Base-by-base conservation (phyloP, 1,284 basidiomycete genomes). In the Cystobasidiaceae sp. region DNA sequence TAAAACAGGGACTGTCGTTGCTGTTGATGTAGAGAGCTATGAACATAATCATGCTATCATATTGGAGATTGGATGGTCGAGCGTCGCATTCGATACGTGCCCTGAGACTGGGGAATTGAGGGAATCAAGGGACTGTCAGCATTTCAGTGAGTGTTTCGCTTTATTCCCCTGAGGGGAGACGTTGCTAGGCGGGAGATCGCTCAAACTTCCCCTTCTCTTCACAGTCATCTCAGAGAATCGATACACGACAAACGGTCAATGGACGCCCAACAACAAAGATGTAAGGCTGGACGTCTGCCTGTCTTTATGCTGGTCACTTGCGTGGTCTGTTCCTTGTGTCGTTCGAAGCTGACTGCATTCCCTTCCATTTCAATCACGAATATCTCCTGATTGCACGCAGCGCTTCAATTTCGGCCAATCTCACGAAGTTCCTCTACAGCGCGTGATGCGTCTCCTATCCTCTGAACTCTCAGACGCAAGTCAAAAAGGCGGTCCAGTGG, bases 21-120 rank as follows among this genome's bases (percentile, higher is more conserved):
- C 61, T n/a, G 48, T 64, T 17, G 61, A 64, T 41, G 33, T 64
- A 3, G 61, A 64, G 45, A 64, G 61, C 37, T 64, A 43, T 23
- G 61, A 64, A 19, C 32, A 41, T 9, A 44, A 64, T 17, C 61
- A 64, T 34, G 25, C 51, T 11, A 48, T 34, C 9, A 46, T 64
- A 19, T 37, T 49, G 30, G 61, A 64, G 33, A 64, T 64, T 41
- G 61, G 61, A 13, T 64, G 52, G 51, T 30, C 28, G 23, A 46
- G 25, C 27, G 30, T 64, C 23, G 33, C 41, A 1, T 64, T 37
- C 17, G 11, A 37, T 4, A 46, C 45, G 45, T 19, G 25, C 9
- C 28, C 25, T 33, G 44, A 49, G 2, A 21, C 17, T 15, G 45
- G 32, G 27, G 21, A 58, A 33, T 19, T 44, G n/a, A 45, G 4